These are phyloP conservation scores for Colletotrichum tamarilloi DNA, from an alignment of 2,329 filamentous ascomycete genomes.

Conservation along the genomic window DNA sequence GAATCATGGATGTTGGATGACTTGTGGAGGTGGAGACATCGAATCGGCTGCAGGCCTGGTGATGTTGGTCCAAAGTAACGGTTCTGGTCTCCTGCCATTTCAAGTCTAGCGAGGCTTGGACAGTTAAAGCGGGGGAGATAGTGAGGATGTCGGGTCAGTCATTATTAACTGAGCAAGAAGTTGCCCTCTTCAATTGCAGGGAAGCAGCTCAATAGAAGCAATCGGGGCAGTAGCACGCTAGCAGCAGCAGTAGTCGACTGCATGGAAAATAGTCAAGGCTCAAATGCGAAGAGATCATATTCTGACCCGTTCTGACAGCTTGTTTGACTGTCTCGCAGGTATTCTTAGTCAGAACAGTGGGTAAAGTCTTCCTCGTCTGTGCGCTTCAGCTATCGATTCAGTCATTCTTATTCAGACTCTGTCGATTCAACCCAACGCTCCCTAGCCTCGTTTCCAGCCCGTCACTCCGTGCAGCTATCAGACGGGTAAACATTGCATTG, in stretches of 20 bases:
- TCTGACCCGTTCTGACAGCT: not conserved
- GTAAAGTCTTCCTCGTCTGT: not conserved
- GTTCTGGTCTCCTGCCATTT: conserved; percentile 27
- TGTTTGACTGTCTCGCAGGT: not conserved
- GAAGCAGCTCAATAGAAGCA: not conserved
- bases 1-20: too few species aligned
- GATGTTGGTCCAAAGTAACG: conserved; percentile 6
- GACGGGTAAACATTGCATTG: not conserved
- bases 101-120: not conserved
- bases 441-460: not conserved
- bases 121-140: conserved; percentile 30
- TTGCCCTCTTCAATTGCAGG: not conserved
- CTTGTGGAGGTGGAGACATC: not conserved
- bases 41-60: conserved; percentile 2
- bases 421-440: not conserved
- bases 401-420: not conserved
- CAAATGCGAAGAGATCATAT: not conserved
- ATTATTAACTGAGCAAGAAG: not conserved
- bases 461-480: too few species aligned
- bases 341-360: not conserved
- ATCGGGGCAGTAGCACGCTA: too few species aligned
- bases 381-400: not conserved
- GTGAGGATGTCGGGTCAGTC: not conserved
- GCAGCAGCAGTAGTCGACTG: too few species aligned
- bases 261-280: too few species aligned